Percentiles rank a stretch among this genome's conserved stretches.
phyloP scores from a whole-genome alignment of 306 rosid species.

The Vachellia collinsii region DNA sequence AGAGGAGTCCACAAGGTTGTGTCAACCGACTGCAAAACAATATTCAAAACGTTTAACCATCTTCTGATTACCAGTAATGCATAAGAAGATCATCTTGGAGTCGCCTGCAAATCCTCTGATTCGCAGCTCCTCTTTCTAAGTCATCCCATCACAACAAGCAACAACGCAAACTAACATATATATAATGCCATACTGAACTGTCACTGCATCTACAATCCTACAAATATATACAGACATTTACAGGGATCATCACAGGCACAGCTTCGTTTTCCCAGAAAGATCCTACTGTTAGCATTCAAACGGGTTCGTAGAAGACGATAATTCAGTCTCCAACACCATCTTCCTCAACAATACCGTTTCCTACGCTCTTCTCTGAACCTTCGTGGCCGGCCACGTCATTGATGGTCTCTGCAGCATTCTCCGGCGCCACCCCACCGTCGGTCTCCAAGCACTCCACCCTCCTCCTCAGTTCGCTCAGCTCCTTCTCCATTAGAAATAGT shows the following conservation, averaged over 20 bases:
- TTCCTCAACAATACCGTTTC: slow-evolving; percentile 31
- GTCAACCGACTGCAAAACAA: too few relatives aligned
- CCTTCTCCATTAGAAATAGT: slow-evolving; percentile 66
- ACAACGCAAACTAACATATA: background rate
- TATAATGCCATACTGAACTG: background rate
- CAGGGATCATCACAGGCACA: background rate
- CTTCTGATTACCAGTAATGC: background rate
- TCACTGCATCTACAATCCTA: background rate
- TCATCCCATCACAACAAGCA: background rate
- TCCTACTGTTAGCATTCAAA: background rate
- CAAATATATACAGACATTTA: background rate
- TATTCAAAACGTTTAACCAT: background rate
- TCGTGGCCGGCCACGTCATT: slow-evolving; percentile 30
- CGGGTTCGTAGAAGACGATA: background rate
- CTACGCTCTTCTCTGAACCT: slow-evolving; percentile 50
- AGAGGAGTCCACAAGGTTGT: background rate
- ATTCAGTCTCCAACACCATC: background rate
- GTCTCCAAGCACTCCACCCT: slow-evolving; percentile 59
- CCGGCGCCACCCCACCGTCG: slow-evolving; percentile 34
- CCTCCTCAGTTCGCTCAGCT: slow-evolving; percentile 63
- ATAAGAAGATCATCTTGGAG: background rate
- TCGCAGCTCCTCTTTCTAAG: background rate
- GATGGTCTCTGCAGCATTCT: slow-evolving; percentile 51
- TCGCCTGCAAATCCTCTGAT: background rate
- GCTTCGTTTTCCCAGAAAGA: background rate